These are phyloP conservation scores for Fraxinus albicans DNA, from an alignment of 305 asterid genomes.

Conservation along the genomic window DNA sequence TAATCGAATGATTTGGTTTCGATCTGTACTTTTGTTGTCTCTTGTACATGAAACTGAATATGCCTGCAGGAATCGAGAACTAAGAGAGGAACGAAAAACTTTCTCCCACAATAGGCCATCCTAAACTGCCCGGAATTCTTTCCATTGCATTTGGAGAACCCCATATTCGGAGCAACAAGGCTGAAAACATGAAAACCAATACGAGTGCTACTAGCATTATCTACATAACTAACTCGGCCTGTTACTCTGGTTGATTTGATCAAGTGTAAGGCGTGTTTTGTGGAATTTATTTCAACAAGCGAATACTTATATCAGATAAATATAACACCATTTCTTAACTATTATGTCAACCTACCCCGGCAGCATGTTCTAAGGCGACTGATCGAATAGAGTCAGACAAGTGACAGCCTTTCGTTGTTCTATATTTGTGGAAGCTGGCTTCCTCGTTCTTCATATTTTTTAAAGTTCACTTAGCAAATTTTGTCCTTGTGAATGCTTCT, in stretches of 20 bases:
- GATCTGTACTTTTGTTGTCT: conserved; percentile 61
- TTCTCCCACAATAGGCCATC: conserved; percentile 83
- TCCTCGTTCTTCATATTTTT: conserved; percentile 14
- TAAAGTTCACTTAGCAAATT: not conserved
- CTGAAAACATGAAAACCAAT: conserved; percentile 36
- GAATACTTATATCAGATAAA: not conserved
- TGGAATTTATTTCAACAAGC: not conserved
- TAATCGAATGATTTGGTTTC: not conserved
- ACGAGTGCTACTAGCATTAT: conserved; percentile 32
- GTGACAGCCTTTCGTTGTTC: not conserved
- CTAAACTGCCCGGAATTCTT: conserved; percentile 66
- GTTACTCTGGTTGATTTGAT: not conserved
- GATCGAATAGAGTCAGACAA: not conserved
- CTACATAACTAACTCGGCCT: conserved; percentile 17
- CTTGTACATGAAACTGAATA: conserved; percentile 67
- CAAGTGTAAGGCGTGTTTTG: not conserved
- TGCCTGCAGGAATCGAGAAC: conserved; percentile 64
- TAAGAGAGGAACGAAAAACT: conserved; percentile 62
- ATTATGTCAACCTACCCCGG: not conserved
- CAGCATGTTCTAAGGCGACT: not conserved
- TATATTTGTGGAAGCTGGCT: conserved; percentile 4
- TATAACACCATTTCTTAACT: not conserved
- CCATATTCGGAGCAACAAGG: conserved; percentile 38
- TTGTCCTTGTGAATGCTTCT: conserved; percentile 17
- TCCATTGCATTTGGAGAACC: conserved; percentile 57